Base-by-base conservation (phyloP, 495 filamentous ascomycete species). In the Penicillium roqueforti region DNA sequence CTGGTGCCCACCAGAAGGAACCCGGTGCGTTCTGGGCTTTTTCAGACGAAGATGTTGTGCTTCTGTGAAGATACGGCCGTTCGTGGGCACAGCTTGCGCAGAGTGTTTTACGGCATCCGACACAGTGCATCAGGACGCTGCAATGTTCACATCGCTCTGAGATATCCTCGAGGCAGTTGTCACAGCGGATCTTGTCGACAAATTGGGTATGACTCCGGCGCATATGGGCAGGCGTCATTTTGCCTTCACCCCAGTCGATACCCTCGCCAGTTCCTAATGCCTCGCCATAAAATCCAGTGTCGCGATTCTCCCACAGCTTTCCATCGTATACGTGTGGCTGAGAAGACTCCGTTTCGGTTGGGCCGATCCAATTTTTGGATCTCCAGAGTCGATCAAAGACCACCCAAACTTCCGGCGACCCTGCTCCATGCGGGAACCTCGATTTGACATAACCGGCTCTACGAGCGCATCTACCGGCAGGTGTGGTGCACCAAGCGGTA, bases 401-500 rank as follows among this genome's bases (percentile, higher is more conserved):
- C n/a, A 84, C 82, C 80, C 80, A 84, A 6, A 83, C 81, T 53
- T 83, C 82, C 4, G 73, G 69, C 1, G 72, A 75, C 14, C 76
- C 79, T 44, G 71, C 75, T 13, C 79, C 79, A 37, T 77, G 73
- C 0, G 74, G 77, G 13, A 75, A 76, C 19, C 81, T 74, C 59
- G 76, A 76, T 19, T 73, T 67, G 25, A 81, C 77, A 62, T 85
- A 85, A n/a, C 81, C 79, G 38, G 77, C 75, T 53, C 82, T 66
- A 41, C 82, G 65, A 48, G 76, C 78, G 57, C 82, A 85, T 64
- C 82, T 67, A 31, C 75, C 78, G 16, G 80, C 82, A 13, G 80
- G 81, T 8, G 80, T 83, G 8, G 81, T 80, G 58, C 82, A 85
- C 82, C 82, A 84, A 25, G 80, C 80, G 6, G 82, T 83, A 64